A percentile compares a stretch with the other conserved stretches of the same genome.
Conservation (phyloP, 2,329 filamentous ascomycete species). For the Capronia coronata region DNA sequence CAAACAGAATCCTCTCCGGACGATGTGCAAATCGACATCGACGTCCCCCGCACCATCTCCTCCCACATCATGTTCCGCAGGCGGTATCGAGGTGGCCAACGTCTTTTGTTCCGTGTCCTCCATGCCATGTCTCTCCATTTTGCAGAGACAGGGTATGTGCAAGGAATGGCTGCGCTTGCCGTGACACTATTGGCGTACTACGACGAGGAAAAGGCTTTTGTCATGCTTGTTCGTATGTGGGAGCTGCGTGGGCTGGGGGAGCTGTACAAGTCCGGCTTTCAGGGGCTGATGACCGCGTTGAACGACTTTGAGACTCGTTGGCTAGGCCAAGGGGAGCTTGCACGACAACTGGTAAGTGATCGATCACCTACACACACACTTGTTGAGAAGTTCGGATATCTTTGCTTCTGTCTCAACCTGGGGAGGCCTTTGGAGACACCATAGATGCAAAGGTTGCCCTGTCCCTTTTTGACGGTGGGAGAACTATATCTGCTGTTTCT, state of each 20-base stretch:
- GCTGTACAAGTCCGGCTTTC: slow-evolving; percentile 78
- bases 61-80: slow-evolving; percentile 95
- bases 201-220: slow-evolving; percentile 87
- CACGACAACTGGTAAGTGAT: slow-evolving; percentile 68
- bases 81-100: slow-evolving; percentile 85
- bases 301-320: slow-evolving; percentile 78
- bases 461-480: no score
- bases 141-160: slow-evolving; percentile 86
- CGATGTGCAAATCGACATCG: slow-evolving; percentile 93
- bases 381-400: not conserved
- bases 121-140: slow-evolving; percentile 89
- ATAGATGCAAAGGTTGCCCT: no score
- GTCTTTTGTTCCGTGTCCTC: slow-evolving; percentile 83
- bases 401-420: not conserved
- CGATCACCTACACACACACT: not conserved
- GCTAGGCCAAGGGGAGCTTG: slow-evolving; percentile 72
- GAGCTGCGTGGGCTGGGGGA: slow-evolving; percentile 76
- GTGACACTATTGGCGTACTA: slow-evolving; percentile 94
- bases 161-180: slow-evolving; percentile 92
- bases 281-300: slow-evolving; percentile 77
- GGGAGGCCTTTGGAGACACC: no score
- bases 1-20: slow-evolving; percentile 72
- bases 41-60: slow-evolving; percentile 90
- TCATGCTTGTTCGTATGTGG: slow-evolving; percentile 96
- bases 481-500: no score